These are phyloP conservation scores for Alternaria alternata DNA, from an alignment of 2,329 filamentous ascomycete species.

Conservation along the genomic window DNA sequence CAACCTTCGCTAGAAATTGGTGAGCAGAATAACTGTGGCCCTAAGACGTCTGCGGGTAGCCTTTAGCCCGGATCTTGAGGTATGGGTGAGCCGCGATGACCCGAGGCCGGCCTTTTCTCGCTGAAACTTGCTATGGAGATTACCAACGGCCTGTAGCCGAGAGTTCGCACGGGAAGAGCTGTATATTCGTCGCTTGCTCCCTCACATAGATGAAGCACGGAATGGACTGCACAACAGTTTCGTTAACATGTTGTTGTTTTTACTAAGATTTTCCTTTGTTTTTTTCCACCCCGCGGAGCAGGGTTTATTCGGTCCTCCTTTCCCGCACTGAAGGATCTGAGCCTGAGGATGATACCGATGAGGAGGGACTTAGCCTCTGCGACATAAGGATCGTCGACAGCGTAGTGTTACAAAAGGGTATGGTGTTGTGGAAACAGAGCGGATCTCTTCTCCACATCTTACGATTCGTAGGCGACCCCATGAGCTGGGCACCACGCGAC, in stretches of 20 bases:
- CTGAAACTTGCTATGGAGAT: not conserved
- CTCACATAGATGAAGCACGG: not conserved
- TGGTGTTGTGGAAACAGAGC: constrained; percentile 1
- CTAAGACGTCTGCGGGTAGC: not conserved
- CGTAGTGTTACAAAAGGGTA: not conserved
- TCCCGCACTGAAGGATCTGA: not conserved
- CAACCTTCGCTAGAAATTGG: not conserved
- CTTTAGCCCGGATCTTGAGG: constrained; percentile 1
- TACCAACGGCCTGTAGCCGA: not conserved
- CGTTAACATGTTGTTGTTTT: not conserved
- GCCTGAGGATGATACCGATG: not conserved
- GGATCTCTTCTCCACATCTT: not conserved
- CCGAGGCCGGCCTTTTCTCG: constrained; percentile 3
- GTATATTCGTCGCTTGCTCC: not conserved
- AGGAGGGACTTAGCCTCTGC: not conserved
- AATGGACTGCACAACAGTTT: not conserved
- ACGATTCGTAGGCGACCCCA: not conserved
- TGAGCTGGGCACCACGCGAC: not conserved
- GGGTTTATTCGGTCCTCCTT: constrained; percentile 1
- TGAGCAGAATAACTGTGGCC: not conserved
- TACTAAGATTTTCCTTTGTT: not conserved
- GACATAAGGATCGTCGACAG: constrained; percentile 1
- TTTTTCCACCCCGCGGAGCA: not conserved
- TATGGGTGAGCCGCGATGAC: not conserved
- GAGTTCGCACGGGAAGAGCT: not conserved